A percentile compares a stretch with the other conserved stretches of the same genome.
phyloP scores from a whole-genome alignment of 176 grass and related monocot species.

The Panicum miliaceum region DNA sequence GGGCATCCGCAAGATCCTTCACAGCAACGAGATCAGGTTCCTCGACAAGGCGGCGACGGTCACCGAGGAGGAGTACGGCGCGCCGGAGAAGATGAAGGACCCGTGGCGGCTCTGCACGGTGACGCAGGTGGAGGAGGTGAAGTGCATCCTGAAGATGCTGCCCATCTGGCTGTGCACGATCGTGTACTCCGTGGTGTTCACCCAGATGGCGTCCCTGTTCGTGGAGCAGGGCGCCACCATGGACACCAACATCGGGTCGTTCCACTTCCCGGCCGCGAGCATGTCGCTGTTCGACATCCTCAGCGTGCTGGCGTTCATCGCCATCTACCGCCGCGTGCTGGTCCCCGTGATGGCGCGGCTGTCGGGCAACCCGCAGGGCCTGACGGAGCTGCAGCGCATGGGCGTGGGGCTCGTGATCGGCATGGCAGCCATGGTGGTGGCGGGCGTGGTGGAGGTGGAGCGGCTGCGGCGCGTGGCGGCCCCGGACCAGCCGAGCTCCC shows the following conservation, averaged over 20 bases:
- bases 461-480: conserved; percentile 47
- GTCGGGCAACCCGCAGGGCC: conserved; percentile 59
- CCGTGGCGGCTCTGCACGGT: conserved; percentile 67
- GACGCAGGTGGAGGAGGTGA: conserved; percentile 90
- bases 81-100: conserved; percentile 32
- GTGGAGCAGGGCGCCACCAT: conserved; percentile 86
- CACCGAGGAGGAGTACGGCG: conserved; percentile 42
- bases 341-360: conserved; percentile 50
- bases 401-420: conserved; percentile 74
- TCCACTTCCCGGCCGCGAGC: conserved; percentile 79
- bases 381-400: conserved; percentile 89
- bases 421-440: conserved; percentile 69
- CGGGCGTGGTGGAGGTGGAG: conserved; percentile 68
- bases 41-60: conserved; percentile 76
- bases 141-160: conserved; percentile 80
- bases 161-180: conserved; percentile 95
- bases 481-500: conserved; percentile 54
- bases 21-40: conserved; percentile 68
- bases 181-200: conserved; percentile 88
- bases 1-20: conserved; percentile 67
- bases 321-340: conserved; percentile 64
- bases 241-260: conserved; percentile 64
- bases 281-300: conserved; percentile 91
- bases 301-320: conserved; percentile 71
- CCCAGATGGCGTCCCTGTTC: conserved; percentile 89